These are phyloP conservation scores for Funneliformis caledonium DNA, from an alignment of 371 early-diverging fungal genomes.

Conservation along the genomic window DNA sequence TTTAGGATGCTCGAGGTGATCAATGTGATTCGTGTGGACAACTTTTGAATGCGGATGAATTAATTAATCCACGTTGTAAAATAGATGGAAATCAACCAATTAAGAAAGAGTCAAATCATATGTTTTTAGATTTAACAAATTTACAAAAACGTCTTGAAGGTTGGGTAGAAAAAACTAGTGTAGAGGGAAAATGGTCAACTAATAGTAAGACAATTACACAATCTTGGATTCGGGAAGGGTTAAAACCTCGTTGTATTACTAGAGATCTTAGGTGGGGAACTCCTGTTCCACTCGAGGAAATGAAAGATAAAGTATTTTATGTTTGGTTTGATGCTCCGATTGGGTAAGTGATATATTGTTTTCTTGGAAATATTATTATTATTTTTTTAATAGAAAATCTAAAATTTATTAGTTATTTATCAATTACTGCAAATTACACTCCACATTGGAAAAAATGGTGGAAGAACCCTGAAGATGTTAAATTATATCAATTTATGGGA, in stretches of 20 bases:
- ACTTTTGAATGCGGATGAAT: slow-evolving; percentile 92
- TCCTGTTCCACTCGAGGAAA: slow-evolving; percentile 92
- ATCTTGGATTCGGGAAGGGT: slow-evolving; percentile 97
- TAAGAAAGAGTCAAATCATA: slow-evolving; percentile 86
- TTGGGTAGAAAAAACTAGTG: slow-evolving; percentile 73
- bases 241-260: slow-evolving; percentile 97
- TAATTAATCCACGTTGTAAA: slow-evolving; percentile 96
- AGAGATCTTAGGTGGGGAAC: slow-evolving; percentile 99
- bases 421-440: slow-evolving; percentile 96
- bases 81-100: slow-evolving; percentile 86
- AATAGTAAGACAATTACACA: slow-evolving; percentile 94
- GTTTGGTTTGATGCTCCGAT: slow-evolving; percentile 99
- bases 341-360: slow-evolving; percentile 54
- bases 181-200: slow-evolving; percentile 86
- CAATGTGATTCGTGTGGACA: slow-evolving; percentile 99
- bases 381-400: not conserved
- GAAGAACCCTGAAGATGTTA: slow-evolving; percentile 95
- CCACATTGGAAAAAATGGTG: slow-evolving; percentile 97
- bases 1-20: slow-evolving; percentile 95
- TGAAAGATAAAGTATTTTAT: slow-evolving; percentile 98
- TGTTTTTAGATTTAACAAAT: slow-evolving; percentile 90
- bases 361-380: not conserved
- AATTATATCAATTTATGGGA: slow-evolving; percentile 99
- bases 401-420: slow-evolving; percentile 69
- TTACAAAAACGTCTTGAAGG: slow-evolving; percentile 78